phyloP scores from a whole-genome alignment of 140 eudicot genomes.

The Senecio squalidus region DNA sequence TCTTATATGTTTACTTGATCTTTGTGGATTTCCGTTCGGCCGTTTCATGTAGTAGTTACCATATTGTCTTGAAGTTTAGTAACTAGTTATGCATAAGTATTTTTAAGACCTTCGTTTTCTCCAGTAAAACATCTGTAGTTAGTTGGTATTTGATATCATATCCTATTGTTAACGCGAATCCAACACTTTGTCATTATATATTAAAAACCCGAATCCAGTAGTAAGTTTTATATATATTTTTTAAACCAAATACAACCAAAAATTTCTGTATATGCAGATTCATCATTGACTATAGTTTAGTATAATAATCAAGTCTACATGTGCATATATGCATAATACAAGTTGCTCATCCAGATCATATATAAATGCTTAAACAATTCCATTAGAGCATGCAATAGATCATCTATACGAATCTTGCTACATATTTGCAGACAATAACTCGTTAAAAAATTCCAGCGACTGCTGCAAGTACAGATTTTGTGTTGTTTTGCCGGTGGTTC shows the following conservation, averaged over 20 bases:
- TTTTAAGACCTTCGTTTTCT: too few species aligned
- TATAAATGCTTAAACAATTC: constrained; percentile 19
- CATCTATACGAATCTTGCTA: constrained; percentile 27
- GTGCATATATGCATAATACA: constrained; percentile 32
- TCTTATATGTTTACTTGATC: neutral
- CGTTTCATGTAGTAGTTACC: too few species aligned
- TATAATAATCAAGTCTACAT: constrained; percentile 22
- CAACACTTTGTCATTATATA: constrained; percentile 10
- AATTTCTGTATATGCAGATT: constrained; percentile 22
- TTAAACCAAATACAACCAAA: constrained; percentile 19
- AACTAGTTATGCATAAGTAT: too few species aligned
- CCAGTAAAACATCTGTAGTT: too few species aligned
- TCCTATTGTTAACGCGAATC: constrained; percentile 9
- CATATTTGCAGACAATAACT: constrained; percentile 30
- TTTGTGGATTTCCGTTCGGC: neutral
- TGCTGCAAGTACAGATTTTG: constrained; percentile 31
- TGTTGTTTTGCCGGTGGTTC: constrained; percentile 40
- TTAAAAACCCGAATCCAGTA: constrained; percentile 1
- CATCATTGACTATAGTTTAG: constrained; percentile 18
- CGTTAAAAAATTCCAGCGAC: constrained; percentile 9
- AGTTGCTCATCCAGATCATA: constrained; percentile 28
- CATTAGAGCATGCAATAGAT: constrained; percentile 27
- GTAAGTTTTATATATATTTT: neutral
- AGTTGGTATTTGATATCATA: neutral
- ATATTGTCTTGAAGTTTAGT: too few species aligned